Evolutionary conservation across 2,329 filamentous ascomycete species (phyloP).

Genomic region (Cercospora nicotianae): DNA sequence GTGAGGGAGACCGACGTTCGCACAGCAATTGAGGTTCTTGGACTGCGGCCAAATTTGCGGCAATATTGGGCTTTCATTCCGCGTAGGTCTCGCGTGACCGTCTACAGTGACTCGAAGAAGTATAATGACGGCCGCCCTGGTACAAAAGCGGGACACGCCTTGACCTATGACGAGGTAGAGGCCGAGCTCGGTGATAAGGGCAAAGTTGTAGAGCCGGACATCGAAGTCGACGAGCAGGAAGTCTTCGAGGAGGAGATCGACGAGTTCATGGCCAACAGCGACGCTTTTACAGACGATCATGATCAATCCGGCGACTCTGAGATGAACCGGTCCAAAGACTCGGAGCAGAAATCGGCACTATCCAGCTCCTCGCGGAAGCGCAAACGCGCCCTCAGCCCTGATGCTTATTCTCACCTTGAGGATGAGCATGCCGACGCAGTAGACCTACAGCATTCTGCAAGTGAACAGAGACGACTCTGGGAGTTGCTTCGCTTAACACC

Average conservation of each 20-base stretch:
- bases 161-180: constrained; percentile 47
- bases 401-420: not conserved
- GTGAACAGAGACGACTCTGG: not conserved
- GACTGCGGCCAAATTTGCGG: constrained; percentile 48
- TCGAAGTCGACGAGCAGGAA: constrained; percentile 46
- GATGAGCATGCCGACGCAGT: not conserved
- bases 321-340: too few relatives aligned
- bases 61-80: constrained; percentile 56
- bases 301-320: not conserved
- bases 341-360: not conserved
- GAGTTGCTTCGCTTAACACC: not conserved
- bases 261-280: constrained; percentile 20
- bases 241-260: constrained; percentile 17
- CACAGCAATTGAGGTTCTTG: constrained; percentile 56
- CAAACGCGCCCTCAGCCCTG: not conserved
- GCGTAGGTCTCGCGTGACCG: constrained; percentile 53
- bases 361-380: not conserved
- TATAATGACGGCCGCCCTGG: constrained; percentile 32
- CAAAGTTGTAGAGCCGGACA: constrained; percentile 41
- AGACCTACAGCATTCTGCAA: not conserved
- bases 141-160: constrained; percentile 29
- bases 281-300: constrained; percentile 18
- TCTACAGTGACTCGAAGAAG: constrained; percentile 42
- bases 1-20: constrained; percentile 50
- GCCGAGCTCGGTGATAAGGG: constrained; percentile 38